These are phyloP conservation scores for Cucurbita pepo DNA, from an alignment of 306 rosid species.

Conservation along the genomic window DNA sequence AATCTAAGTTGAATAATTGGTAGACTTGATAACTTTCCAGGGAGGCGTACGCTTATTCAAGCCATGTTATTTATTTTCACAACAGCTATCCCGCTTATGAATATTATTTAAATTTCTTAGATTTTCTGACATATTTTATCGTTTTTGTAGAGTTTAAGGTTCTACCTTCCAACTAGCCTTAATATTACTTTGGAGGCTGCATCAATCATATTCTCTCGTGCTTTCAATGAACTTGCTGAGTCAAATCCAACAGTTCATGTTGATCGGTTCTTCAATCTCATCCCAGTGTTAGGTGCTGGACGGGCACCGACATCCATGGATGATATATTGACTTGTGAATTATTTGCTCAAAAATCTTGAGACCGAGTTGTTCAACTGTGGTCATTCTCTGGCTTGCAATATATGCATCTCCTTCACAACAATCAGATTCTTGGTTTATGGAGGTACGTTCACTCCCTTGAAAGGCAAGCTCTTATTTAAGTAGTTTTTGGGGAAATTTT, in stretches of 20 bases:
- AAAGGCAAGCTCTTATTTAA: neutral
- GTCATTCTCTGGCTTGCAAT: neutral
- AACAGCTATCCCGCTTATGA: neutral
- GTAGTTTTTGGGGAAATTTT: neutral
- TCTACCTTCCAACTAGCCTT: slow-evolving; percentile 50
- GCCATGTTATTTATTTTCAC: neutral
- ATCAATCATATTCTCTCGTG: slow-evolving; percentile 31
- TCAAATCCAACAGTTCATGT: slow-evolving; percentile 16
- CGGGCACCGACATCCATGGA: slow-evolving; percentile 43
- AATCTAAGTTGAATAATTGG: neutral
- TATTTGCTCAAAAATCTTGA: slow-evolving; percentile 51
- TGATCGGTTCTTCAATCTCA: slow-evolving; percentile 64
- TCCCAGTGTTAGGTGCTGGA: slow-evolving; percentile 76
- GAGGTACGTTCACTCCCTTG: neutral
- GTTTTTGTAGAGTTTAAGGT: slow-evolving; percentile 52
- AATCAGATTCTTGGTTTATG: neutral
- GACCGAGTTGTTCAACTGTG: neutral
- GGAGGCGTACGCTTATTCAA: neutral
- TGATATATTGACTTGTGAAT: slow-evolving; percentile 59
- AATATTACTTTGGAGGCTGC: slow-evolving; percentile 30
- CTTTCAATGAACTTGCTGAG: slow-evolving; percentile 42
- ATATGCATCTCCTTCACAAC: neutral
- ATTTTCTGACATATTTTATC: slow-evolving; percentile 4
- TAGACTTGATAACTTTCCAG: neutral
- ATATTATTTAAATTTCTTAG: neutral